Evolutionary conservation across 768 basidiomycete species (phyloP).

Genomic region (Steccherinum ochraceum): DNA sequence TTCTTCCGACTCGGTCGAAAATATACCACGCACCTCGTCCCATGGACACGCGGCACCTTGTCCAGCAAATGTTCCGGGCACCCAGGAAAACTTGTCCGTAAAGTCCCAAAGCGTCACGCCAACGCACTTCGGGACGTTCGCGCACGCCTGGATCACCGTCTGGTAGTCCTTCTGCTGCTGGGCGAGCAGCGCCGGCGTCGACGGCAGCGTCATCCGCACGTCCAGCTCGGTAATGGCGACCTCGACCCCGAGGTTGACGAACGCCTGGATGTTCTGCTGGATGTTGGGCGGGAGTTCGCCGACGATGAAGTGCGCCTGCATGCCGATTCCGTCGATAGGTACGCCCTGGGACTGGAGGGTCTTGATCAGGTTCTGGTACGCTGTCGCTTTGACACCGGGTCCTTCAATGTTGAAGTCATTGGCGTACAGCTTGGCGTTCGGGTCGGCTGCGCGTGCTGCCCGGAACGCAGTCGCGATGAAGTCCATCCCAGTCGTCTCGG

Average conservation of each 20-base stretch:
- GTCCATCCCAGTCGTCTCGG: conserved; percentile 38
- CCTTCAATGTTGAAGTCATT: conserved; percentile 32
- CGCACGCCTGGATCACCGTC: conserved; percentile 47
- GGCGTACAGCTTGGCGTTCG: conserved; percentile 50
- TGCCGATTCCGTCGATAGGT: conserved; percentile 57
- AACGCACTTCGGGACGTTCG: conserved; percentile 27
- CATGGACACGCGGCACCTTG: conserved; percentile 26
- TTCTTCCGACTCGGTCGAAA: not conserved
- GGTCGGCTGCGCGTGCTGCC: conserved; percentile 48
- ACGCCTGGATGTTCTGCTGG: conserved; percentile 40
- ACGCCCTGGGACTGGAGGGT: conserved; percentile 40
- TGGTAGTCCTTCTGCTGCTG: conserved; percentile 55
- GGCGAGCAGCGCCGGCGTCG: conserved; percentile 39
- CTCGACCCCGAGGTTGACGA: conserved; percentile 55
- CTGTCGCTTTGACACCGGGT: conserved; percentile 47
- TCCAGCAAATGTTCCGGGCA: conserved; percentile 26
- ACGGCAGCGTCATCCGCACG: conserved; percentile 56
- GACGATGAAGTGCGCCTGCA: conserved; percentile 56
- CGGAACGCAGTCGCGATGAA: conserved; percentile 46
- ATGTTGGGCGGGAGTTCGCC: conserved; percentile 44
- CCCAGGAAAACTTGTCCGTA: conserved; percentile 34
- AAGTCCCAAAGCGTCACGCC: conserved; percentile 37
- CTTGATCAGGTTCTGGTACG: conserved; percentile 47
- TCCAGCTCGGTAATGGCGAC: conserved; percentile 67
- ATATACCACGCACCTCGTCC: conserved; percentile 18